Evolutionary conservation across 345 rosid species (phyloP).

Genomic region (sweet orange (Citrus sinensis)): DVS_A1.0 CM039163.1:45845001-45845500

Average conservation of each 20-base stretch:
- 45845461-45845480: not conserved
- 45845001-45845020: too few species aligned
- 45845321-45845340: not conserved
- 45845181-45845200: not conserved
- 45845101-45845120: too few species aligned
- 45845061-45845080: too few species aligned
- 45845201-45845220: too few species aligned
- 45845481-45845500: not conserved
- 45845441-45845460: not conserved
- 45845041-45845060: too few species aligned
- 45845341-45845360: not conserved
- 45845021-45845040: too few species aligned
- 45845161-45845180: not conserved
- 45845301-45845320: conserved; percentile 10
- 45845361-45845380: not conserved
- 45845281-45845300: conserved; percentile 12
- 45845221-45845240: conserved; percentile 12
- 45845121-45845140: too few species aligned
- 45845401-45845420: not conserved
- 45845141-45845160: too few species aligned
- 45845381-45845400: not conserved
- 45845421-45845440: too few species aligned
- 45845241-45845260: conserved; percentile 6
- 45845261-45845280: conserved; percentile 16
- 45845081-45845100: too few species aligned